Base-by-base conservation (phyloP, 2,329 filamentous ascomycete species). In the Stagonosporopsis chrysanthemi region DNA sequence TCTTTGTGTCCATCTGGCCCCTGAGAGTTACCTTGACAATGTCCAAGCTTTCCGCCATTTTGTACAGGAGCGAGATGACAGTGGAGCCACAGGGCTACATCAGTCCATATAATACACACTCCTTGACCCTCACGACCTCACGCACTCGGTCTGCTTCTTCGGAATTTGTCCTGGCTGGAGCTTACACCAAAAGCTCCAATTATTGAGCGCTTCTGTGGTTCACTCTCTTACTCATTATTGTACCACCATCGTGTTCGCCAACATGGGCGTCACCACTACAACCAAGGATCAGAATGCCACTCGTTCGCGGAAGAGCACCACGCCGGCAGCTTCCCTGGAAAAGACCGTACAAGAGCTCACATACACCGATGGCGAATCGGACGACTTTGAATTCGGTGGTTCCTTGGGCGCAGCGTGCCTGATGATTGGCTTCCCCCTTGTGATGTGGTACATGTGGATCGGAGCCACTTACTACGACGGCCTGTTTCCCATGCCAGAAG, bases 391-490 rank as follows among this genome's bases (percentile, higher is more conserved):
- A 75, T 98, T 98, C 73, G 93, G 93, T 62, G 94, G 94, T 56
- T 88, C 90, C 3, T 75, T 83, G 17, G 94, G 94, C 50, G 88
- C 92, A 24, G 79, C 84, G 8, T 81, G 84, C 64, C 91, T 97
- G 85, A 98, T 98, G 91, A 83, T 92, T 62, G 86, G 89, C 40
- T 98, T 98, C 78, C 94, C 94, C 15, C 58, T 88, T 33, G 84
- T 98, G 66, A 97, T 98, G 93, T 97, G 91, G 85, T 97, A 97
- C 80, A 96, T 98, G 92, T 98, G 93, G 92, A 88, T 96, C 77
- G 94, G 94, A 46, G 90, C 93, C 38, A 92, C 88, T 41, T 96
- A 93, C 80, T 98, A 97, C 79, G 82, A 91, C 72, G 93, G 93
- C 67, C 87, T 89, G 62, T 82, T 96, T 46, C 94, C 94, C 14